Conservation (phyloP, 2,329 filamentous ascomycete species). For the Leptographium wingfieldii region DNA sequence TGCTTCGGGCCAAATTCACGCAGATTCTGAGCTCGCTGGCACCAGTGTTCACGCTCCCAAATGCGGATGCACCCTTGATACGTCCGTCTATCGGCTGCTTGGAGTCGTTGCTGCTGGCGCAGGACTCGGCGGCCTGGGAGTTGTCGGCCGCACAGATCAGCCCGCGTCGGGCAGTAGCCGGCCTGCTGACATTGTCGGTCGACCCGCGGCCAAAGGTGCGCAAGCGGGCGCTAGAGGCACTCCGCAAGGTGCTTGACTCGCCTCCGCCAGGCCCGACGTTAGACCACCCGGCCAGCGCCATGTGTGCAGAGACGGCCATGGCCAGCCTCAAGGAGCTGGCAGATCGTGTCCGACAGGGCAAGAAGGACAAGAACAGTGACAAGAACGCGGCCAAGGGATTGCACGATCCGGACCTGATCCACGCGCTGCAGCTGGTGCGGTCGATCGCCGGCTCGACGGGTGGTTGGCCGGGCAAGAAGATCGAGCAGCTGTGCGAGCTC, state of each 20-base stretch:
- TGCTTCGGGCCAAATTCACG: slow-evolving; percentile 89
- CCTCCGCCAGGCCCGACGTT: slow-evolving; percentile 84
- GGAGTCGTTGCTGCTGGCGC: slow-evolving; percentile 79
- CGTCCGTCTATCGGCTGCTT: slow-evolving; percentile 84
- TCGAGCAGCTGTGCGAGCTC: slow-evolving; percentile 81
- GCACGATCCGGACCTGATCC: slow-evolving; percentile 76
- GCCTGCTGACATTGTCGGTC: slow-evolving; percentile 70
- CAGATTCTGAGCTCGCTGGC: slow-evolving; percentile 82
- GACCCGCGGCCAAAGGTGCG: slow-evolving; percentile 88
- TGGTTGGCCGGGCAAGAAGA: slow-evolving; percentile 94
- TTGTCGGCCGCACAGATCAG: slow-evolving; percentile 71
- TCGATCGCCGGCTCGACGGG: slow-evolving; percentile 75
- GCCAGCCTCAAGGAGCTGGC: slow-evolving; percentile 67
- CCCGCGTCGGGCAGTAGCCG: slow-evolving; percentile 76
- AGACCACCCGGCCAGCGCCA: slow-evolving; percentile 88
- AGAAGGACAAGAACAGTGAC: slow-evolving; percentile 52
- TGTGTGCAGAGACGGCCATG: slow-evolving; percentile 87
- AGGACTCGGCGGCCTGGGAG: slow-evolving; percentile 81
- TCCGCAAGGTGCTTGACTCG: slow-evolving; percentile 69
- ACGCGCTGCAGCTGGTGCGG: slow-evolving; percentile 85
- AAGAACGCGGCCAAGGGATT: slow-evolving; percentile 27
- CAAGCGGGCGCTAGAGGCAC: slow-evolving; percentile 81
- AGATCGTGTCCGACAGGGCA: slow-evolving; percentile 44
- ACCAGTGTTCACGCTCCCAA: slow-evolving; percentile 64
- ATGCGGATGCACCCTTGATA: slow-evolving; percentile 78